These are phyloP conservation scores for Ceratocystis diversiconidia DNA, from an alignment of 2,329 filamentous ascomycete species.

Conservation along the genomic window DNA sequence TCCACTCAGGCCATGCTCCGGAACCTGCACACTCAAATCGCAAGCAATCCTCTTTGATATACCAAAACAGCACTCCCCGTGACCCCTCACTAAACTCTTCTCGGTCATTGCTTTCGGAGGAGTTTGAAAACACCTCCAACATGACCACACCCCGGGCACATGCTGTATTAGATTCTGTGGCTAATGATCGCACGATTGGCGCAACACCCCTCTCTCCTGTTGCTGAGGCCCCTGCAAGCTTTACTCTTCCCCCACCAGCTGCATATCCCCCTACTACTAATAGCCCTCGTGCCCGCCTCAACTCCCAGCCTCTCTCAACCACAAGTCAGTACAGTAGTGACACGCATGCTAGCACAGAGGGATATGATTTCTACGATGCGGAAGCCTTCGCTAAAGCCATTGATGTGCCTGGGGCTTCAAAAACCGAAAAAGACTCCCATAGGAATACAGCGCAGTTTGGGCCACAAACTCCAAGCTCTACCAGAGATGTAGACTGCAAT, in stretches of 20 bases:
- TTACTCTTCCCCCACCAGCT: conserved; percentile 33
- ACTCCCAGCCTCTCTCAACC: conserved; percentile 39
- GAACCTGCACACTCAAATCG: not conserved
- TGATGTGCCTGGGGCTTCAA: conserved; percentile 31
- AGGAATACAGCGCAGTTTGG: conserved; percentile 1
- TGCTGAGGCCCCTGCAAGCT: conserved; percentile 36
- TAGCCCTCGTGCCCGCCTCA: conserved; percentile 32
- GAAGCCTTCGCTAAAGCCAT: conserved; percentile 39
- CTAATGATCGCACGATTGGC: conserved; percentile 20
- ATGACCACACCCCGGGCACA: conserved; percentile 44
- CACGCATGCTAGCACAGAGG: conserved; percentile 39
- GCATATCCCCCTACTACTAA: conserved; percentile 26
- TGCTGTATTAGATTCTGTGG: conserved; percentile 31
- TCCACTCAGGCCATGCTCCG: not conserved
- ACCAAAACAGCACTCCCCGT: not conserved
- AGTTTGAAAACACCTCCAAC: conserved; percentile 49
- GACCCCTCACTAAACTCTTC: conserved; percentile 19
- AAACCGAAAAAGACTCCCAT: not conserved
- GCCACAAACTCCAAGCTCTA: conserved; percentile 1
- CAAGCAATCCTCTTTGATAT: not conserved
- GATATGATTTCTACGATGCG: conserved; percentile 52
- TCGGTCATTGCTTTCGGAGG: conserved; percentile 38
- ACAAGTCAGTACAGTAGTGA: conserved; percentile 35
- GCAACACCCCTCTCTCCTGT: conserved; percentile 34
- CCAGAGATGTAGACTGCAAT: not conserved